Conservation (phyloP, 2,329 filamentous ascomycete species). For the Lomentospora prolificans region DNA sequence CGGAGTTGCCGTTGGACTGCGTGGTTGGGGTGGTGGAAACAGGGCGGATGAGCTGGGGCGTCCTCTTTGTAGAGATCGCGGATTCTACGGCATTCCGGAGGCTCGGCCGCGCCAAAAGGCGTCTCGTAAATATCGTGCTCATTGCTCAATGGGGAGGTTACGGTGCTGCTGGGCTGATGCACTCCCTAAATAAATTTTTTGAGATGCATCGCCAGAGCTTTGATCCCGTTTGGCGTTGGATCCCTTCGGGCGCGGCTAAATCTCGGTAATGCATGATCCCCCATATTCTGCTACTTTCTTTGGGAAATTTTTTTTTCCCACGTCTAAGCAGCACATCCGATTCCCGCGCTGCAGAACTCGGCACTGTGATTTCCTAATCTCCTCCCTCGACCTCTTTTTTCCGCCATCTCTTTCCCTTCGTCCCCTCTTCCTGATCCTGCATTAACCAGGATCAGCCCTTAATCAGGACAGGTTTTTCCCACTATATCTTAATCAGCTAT, state of each 20-base stretch:
- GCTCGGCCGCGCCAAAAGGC: conserved; percentile 9
- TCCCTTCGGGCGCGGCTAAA: conserved; percentile 9
- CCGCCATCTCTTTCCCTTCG: not conserved
- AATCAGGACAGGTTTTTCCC: not conserved
- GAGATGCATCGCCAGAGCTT: not conserved
- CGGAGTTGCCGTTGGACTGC: conserved; percentile 8
- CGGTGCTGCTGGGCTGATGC: not conserved
- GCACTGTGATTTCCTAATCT: not conserved
- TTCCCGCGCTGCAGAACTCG: conserved; percentile 1
- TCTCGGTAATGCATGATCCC: conserved; percentile 3
- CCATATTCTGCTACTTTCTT: not conserved
- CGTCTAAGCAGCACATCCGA: conserved; percentile 6
- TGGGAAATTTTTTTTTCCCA: conserved; percentile 9
- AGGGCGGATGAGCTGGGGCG: conserved; percentile 12
- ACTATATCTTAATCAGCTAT: not conserved
- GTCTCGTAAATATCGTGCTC: conserved; percentile 10
- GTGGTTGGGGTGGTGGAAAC: conserved; percentile 13
- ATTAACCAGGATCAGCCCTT: conserved; percentile 4
- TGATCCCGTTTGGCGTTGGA: not conserved
- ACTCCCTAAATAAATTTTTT: not conserved
- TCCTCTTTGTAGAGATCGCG: not conserved
- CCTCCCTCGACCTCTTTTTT: not conserved
- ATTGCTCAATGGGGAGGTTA: conserved; percentile 5
- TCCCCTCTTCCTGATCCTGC: not conserved
- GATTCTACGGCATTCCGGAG: conserved; percentile 6